A percentile compares a stretch with the other conserved stretches of the same genome.
Evolutionary conservation across 768 basidiomycete genomes (phyloP).

Genomic region (Trametes sanguinea): DNA sequence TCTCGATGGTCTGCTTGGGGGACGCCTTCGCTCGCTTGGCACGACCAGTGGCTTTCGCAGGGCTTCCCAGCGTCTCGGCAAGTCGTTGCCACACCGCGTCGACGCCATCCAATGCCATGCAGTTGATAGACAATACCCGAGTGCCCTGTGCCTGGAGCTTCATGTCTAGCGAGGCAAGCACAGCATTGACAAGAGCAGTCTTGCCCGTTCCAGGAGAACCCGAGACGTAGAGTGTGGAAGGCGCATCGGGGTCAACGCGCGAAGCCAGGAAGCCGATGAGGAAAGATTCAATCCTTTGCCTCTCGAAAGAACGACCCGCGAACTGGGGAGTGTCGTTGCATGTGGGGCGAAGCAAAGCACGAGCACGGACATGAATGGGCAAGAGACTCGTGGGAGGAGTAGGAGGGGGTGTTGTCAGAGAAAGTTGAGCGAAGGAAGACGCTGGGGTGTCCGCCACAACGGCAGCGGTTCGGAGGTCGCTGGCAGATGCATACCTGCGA

Average conservation of each 20-base stretch:
- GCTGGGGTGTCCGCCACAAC: conserved; percentile 45
- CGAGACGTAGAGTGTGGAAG: conserved; percentile 78
- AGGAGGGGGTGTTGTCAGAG: conserved; percentile 61
- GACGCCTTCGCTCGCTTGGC: conserved; percentile 46
- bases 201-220: conserved; percentile 94
- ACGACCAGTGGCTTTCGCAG: conserved; percentile 40
- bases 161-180: conserved; percentile 47
- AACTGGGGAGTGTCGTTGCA: conserved; percentile 59
- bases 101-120: conserved; percentile 72
- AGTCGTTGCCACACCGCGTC: conserved; percentile 74
- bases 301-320: conserved; percentile 70
- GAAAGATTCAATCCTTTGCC: conserved; percentile 58
- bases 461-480: conserved; percentile 36
- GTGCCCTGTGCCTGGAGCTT: conserved; percentile 44
- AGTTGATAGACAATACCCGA: conserved; percentile 58
- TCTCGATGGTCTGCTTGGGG: conserved; percentile 41
- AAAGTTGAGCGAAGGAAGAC: conserved; percentile 42
- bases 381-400: conserved; percentile 50
- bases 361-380: conserved; percentile 60
- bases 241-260: conserved; percentile 27
- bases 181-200: conserved; percentile 77
- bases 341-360: conserved; percentile 71
- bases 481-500: conserved; percentile 52
- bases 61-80: conserved; percentile 51
- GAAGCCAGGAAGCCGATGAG: conserved; percentile 52